A percentile compares a stretch with the other conserved stretches of the same genome.
Conservation (phyloP, 2,329 filamentous ascomycete genomes). For the Nannizzia gypsea region DNA sequence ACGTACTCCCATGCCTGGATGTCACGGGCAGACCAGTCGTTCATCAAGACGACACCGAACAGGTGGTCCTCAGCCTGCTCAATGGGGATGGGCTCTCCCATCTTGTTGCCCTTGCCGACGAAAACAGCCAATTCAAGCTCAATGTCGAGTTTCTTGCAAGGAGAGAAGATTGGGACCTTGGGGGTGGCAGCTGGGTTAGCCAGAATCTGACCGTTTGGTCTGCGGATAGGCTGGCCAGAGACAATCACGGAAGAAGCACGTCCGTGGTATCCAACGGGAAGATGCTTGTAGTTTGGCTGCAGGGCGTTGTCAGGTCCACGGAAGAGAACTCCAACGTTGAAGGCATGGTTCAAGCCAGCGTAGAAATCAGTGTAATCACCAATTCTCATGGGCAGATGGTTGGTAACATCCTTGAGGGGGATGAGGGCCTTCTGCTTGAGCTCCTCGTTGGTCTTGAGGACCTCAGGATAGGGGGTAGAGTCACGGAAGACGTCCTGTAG, state of each 20-base stretch:
- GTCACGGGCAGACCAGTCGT: conserved; percentile 77
- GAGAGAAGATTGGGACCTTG: conserved; percentile 51
- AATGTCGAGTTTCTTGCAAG: conserved; percentile 59
- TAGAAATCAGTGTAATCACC: conserved; percentile 83
- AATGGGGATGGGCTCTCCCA: conserved; percentile 54
- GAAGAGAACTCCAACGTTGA: conserved; percentile 60
- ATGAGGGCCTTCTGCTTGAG: conserved; percentile 50
- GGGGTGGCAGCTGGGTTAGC: conserved; percentile 49
- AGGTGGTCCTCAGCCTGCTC: conserved; percentile 56
- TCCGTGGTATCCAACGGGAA: conserved; percentile 74
- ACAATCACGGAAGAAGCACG: conserved; percentile 64
- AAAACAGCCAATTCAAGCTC: conserved; percentile 73
- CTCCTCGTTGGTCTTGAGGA: conserved; percentile 50
- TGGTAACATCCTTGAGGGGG: conserved; percentile 47
- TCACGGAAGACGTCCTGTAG: conserved; percentile 55
- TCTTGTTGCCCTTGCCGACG: conserved; percentile 50
- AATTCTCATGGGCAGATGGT: conserved; percentile 64
- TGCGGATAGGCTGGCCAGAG: conserved; percentile 59
- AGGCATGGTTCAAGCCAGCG: conserved; percentile 66
- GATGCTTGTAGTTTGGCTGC: conserved; percentile 68
- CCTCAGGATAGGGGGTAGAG: conserved; percentile 46
- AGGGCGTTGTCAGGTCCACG: conserved; percentile 60
- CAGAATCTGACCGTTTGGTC: conserved; percentile 65
- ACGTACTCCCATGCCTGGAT: conserved; percentile 79
- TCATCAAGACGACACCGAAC: conserved; percentile 71